Evolutionary conservation across 176 grass and related monocot genomes (phyloP), one percentile per base, ranked within the genome.

Genomic region (Elaeis guineensis): DNA sequence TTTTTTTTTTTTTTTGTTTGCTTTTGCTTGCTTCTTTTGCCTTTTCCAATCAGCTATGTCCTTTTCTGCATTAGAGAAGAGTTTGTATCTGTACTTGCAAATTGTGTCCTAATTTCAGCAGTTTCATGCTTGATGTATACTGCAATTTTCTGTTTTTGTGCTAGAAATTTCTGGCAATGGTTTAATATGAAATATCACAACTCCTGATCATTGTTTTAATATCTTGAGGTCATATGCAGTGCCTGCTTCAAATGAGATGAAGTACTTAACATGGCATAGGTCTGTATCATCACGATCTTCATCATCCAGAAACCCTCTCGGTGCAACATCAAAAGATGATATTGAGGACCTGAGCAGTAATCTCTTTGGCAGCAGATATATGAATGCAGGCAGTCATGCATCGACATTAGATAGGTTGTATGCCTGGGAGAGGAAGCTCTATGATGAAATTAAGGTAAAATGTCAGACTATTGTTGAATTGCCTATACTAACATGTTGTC

Each of bases 381-480:
- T 98, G 93, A 98, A 89, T 81, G 79, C 88, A 32, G 88, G 93
- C 58, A 98, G 93, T 82, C 93, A 98, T 20, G 88, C 93, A 4
- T 92, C 84, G 57, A 89, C 93, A 57, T 64, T 98, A 48, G 93
- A 98, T 69, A 80, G 93, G 62, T 63, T 98, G 56, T 92, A 89
- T 79, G 93, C 93, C 64, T 98, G 93, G 93, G 93, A 98, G 73
- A 88, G 87, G 65, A 92, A 92, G 70, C 88, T 98, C 68, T 98
- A 79, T 78, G 93, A 98, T 65, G 93, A 98, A 85, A 88, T 98
- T 54, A 98, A 98, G 93, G 93, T 97, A 89, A 50, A 44, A 9
- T 44, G 2, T 44, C 9, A 14, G 9, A 44, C 14, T 44, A 12
- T 12, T 12, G 11, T 12, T 44, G 35, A 44, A 44, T 44, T 11